Percentiles rank a stretch among this genome's conserved stretches.
phyloP scores from a whole-genome alignment of 176 grass and related monocot species.

The Miscanthus lutarioriparius region DNA sequence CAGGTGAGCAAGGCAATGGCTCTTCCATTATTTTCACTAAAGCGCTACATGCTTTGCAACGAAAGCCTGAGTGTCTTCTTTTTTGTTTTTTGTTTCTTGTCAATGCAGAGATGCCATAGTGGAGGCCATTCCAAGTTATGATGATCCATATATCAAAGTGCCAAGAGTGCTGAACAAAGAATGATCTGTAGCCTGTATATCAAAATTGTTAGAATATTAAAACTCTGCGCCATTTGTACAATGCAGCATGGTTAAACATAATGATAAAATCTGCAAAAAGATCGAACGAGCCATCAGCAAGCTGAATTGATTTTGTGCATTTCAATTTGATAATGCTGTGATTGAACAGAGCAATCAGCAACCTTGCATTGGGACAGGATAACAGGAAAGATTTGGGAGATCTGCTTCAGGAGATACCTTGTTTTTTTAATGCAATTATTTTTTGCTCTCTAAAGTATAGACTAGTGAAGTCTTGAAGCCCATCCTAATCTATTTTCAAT shows the following conservation, averaged over 20 bases:
- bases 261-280: background rate
- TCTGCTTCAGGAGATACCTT: background rate
- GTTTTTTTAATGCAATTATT: background rate
- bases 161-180: slow-evolving; percentile 85
- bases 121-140: slow-evolving; percentile 66
- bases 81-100: background rate
- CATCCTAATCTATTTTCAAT: background rate
- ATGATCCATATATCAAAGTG: slow-evolving; percentile 85
- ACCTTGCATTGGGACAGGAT: background rate
- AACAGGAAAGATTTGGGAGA: background rate
- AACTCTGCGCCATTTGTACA: background rate
- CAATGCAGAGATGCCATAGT: slow-evolving; percentile 67
- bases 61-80: background rate
- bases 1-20: slow-evolving; percentile 41
- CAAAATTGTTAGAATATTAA: slow-evolving; percentile 8
- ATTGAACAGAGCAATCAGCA: background rate
- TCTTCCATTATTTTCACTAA: background rate
- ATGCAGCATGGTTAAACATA: slow-evolving; percentile 1
- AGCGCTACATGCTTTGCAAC: background rate
- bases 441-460: background rate
- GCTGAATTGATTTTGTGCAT: background rate
- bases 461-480: background rate
- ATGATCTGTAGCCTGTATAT: slow-evolving; percentile 38
- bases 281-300: slow-evolving; percentile 5
- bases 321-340: background rate